Evolutionary conservation across 2,329 filamentous ascomycete species (phyloP).

Genomic region (Colletotrichum echinochloae): DNA sequence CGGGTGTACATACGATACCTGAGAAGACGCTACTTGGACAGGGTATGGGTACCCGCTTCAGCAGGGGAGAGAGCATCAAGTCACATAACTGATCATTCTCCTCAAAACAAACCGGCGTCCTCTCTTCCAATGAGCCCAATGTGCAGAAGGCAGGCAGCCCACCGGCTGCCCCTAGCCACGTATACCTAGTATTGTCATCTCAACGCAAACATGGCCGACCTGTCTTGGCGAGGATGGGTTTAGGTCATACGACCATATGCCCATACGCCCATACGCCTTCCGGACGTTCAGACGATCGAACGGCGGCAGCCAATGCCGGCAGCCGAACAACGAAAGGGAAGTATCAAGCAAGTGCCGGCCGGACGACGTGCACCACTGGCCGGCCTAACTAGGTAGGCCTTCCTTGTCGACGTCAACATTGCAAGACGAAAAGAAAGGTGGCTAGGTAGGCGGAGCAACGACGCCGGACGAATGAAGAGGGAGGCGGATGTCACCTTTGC

Average conservation of each 20-base stretch:
- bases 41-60: background rate
- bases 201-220: background rate
- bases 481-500: slow-evolving; percentile 5
- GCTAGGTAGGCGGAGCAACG: background rate
- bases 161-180: background rate
- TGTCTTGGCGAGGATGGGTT: background rate
- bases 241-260: background rate
- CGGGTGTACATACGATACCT: slow-evolving; percentile 22
- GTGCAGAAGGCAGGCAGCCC: background rate
- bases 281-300: slow-evolving; percentile 1
- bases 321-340: background rate
- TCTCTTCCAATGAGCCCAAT: background rate
- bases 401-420: background rate
- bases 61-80: background rate
- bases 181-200: too few species aligned
- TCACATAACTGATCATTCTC: background rate
- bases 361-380: slow-evolving; percentile 15
- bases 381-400: slow-evolving; percentile 6
- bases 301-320: slow-evolving; percentile 4
- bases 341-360: slow-evolving; percentile 17
- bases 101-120: background rate
- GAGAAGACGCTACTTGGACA: background rate
- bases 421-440: background rate
- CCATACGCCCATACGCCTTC: background rate
- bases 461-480: background rate